Percentiles rank a stretch among this genome's conserved stretches.
Conservation (phyloP, 495 filamentous ascomycete genomes). For the Parathielavia appendiculata region DNA sequence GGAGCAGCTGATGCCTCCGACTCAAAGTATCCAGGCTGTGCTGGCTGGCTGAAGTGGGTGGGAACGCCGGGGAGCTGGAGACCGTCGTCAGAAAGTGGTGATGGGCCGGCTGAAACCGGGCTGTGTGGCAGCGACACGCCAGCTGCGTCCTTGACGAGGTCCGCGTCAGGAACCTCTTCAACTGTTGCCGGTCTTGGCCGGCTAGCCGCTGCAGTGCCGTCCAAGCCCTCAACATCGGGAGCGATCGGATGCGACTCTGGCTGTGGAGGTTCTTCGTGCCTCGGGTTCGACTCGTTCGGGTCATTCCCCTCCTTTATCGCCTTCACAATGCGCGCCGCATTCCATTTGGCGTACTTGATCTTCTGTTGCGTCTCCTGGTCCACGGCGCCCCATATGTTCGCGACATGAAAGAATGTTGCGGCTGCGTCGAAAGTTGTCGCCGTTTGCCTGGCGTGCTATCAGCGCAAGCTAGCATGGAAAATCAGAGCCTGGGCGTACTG, state of each 20-base stretch:
- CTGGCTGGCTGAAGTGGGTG: constrained; percentile 27
- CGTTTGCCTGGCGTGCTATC: constrained; percentile 60
- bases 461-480: constrained; percentile 3
- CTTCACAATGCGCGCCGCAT: constrained; percentile 83
- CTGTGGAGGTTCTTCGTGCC: constrained; percentile 45
- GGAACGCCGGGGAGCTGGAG: constrained; percentile 32
- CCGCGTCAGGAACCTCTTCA: constrained; percentile 49
- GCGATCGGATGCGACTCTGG: constrained; percentile 52
- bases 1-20: constrained; percentile 24
- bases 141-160: constrained; percentile 31
- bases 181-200: constrained; percentile 54
- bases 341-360: constrained; percentile 94
- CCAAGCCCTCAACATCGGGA: constrained; percentile 56
- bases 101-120: constrained; percentile 37
- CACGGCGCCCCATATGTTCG: constrained; percentile 71
- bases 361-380: constrained; percentile 77
- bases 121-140: constrained; percentile 37
- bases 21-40: constrained; percentile 26
- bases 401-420: constrained; percentile 82
- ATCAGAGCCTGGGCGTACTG: constrained; percentile 47
- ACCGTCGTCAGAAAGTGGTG: constrained; percentile 35
- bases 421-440: constrained; percentile 90
- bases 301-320: constrained; percentile 88
- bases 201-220: constrained; percentile 22
- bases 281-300: constrained; percentile 85